These are phyloP conservation scores for Calonectria fujianensis DNA, from an alignment of 2,329 filamentous ascomycete genomes.

Conservation along the genomic window DNA sequence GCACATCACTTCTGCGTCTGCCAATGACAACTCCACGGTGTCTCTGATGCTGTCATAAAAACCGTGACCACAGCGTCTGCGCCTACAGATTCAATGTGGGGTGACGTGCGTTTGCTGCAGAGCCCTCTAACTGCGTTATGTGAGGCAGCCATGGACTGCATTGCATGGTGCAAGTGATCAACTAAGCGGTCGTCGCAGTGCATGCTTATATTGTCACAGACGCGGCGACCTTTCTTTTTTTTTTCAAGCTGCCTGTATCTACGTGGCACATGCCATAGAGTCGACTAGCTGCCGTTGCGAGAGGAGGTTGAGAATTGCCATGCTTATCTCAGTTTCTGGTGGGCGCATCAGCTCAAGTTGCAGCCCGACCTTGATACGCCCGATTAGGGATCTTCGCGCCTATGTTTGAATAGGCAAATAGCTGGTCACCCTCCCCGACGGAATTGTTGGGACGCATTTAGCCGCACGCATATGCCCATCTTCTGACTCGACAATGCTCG, in stretches of 20 bases:
- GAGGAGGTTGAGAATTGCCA: not conserved
- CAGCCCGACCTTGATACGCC: not conserved
- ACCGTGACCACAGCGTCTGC: not conserved
- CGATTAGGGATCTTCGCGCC: conserved; percentile 5
- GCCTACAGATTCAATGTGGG: not conserved
- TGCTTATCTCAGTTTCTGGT: not conserved
- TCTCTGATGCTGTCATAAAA: conserved; percentile 19
- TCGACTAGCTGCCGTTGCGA: not conserved
- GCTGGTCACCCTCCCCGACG: conserved; percentile 14
- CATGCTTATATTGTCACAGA: conserved; percentile 12
- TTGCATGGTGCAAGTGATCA: conserved; percentile 26
- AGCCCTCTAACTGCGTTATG: conserved; percentile 20
- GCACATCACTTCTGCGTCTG: conserved; percentile 5
- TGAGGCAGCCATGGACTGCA: conserved; percentile 24
- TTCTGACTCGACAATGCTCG: conserved; percentile 27
- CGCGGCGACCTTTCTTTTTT: not conserved
- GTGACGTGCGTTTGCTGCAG: conserved; percentile 22
- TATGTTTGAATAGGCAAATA: conserved; percentile 22
- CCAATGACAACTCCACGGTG: conserved; percentile 19
- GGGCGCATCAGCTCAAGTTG: not conserved
- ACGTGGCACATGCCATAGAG: not conserved
- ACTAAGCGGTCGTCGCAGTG: conserved; percentile 20
- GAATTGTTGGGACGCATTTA: conserved; percentile 24
- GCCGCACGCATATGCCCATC: conserved; percentile 22
- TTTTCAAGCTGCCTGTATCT: conserved; percentile 8